A percentile compares a stretch with the other conserved stretches of the same genome.
phyloP scores from a whole-genome alignment of 495 filamentous ascomycete genomes.

The Podospora comata region DNA sequence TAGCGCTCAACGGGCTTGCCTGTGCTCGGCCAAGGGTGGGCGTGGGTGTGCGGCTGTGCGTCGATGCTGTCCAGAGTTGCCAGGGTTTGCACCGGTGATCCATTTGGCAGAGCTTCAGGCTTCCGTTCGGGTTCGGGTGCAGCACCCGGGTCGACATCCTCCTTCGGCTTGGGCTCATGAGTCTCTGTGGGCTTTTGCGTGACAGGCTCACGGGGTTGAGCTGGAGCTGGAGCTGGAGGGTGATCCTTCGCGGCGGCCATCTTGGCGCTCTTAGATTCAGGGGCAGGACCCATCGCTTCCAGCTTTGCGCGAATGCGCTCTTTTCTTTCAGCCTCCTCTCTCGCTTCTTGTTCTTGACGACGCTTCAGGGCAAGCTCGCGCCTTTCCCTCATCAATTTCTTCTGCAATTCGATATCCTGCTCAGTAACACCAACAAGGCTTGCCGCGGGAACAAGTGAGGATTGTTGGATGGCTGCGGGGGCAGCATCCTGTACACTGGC shows the following conservation, averaged over 20 bases:
- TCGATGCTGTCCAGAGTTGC: constrained; percentile 23
- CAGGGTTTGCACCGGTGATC: constrained; percentile 12
- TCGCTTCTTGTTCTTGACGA: constrained; percentile 73
- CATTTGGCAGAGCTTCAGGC: constrained; percentile 19
- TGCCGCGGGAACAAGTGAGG: constrained; percentile 28
- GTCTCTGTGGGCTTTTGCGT: constrained; percentile 20
- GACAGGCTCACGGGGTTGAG: constrained; percentile 33
- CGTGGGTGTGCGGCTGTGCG: constrained; percentile 19
- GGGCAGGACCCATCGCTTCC: constrained; percentile 67
- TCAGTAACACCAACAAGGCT: constrained; percentile 38
- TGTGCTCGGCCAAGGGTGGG: constrained; percentile 24
- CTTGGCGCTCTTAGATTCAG: constrained; percentile 57
- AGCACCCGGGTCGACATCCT: constrained; percentile 14
- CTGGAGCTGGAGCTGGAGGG: constrained; percentile 37
- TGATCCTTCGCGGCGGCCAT: constrained; percentile 43
- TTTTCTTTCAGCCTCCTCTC: constrained; percentile 71
- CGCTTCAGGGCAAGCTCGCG: constrained; percentile 74
- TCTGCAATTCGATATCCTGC: constrained; percentile 65
- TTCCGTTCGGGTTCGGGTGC: constrained; percentile 15
- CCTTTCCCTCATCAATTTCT: constrained; percentile 81
- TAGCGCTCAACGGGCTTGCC: constrained; percentile 37
- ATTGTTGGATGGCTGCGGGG: constrained; percentile 22
- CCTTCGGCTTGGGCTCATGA: constrained; percentile 12
- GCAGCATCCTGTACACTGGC: constrained; percentile 33
- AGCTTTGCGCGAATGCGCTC: constrained; percentile 84